These are phyloP conservation scores for Tolypocladium pustulatum DNA, from an alignment of 2,329 filamentous ascomycete species.

Conservation along the genomic window DNA sequence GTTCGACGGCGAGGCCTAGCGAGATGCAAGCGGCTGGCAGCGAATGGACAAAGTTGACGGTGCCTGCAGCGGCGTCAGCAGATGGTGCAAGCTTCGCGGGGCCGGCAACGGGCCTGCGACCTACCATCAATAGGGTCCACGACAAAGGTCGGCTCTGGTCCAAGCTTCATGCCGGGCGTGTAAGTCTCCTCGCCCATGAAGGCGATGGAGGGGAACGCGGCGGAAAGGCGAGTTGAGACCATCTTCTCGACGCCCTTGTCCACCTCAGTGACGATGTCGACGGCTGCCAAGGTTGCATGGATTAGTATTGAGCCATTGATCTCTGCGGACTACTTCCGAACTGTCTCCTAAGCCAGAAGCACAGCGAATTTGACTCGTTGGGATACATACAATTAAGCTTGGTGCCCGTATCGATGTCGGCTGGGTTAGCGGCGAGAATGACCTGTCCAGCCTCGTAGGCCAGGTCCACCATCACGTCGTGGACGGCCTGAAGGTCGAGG, in stretches of 20 bases:
- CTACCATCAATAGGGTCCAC: slow-evolving; percentile 70
- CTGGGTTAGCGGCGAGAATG: slow-evolving; percentile 52
- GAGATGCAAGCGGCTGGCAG: slow-evolving; percentile 69
- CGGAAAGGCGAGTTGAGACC: slow-evolving; percentile 41
- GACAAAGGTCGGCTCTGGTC: slow-evolving; percentile 62
- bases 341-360: neutral
- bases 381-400: slow-evolving; percentile 54
- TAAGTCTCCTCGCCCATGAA: slow-evolving; percentile 76
- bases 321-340: neutral
- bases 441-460: slow-evolving; percentile 55
- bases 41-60: slow-evolving; percentile 70
- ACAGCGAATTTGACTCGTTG: neutral
- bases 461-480: slow-evolving; percentile 47
- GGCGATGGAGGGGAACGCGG: slow-evolving; percentile 42
- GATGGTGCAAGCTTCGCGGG: neutral
- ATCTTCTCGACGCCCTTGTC: slow-evolving; percentile 56
- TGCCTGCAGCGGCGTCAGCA: slow-evolving; percentile 22
- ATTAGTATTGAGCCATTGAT: slow-evolving; percentile 1
- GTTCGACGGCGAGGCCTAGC: slow-evolving; percentile 57
- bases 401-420: slow-evolving; percentile 43
- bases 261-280: slow-evolving; percentile 58
- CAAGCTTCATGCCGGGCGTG: slow-evolving; percentile 52
- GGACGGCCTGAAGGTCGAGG: slow-evolving; percentile 50
- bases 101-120: neutral
- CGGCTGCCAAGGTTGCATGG: slow-evolving; percentile 31